These are phyloP conservation scores for Diaporthe humulicola DNA, from an alignment of 2,329 filamentous ascomycete genomes.

Conservation along the genomic window DNA sequence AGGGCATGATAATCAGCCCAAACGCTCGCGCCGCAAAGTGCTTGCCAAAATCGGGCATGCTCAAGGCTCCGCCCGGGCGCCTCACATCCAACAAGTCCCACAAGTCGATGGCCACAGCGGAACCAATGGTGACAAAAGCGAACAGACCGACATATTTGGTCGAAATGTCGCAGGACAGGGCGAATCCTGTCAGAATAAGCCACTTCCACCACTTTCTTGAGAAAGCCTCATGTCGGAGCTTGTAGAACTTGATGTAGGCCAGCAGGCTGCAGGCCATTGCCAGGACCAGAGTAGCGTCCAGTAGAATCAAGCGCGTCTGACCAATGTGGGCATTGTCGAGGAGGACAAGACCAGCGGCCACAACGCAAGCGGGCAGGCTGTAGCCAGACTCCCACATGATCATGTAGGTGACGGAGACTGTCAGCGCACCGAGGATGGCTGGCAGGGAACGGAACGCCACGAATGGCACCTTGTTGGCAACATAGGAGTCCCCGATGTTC, in stretches of 20 bases:
- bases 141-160: conserved; percentile 98
- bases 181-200: conserved; percentile 94
- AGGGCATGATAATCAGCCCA: conserved; percentile 89
- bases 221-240: conserved; percentile 90
- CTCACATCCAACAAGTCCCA: conserved; percentile 96
- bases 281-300: conserved; percentile 93
- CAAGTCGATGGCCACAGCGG: conserved; percentile 92
- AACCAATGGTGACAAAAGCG: conserved; percentile 96
- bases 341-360: conserved; percentile 87
- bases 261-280: conserved; percentile 96
- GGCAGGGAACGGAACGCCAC: conserved; percentile 95
- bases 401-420: conserved; percentile 91
- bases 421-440: conserved; percentile 90
- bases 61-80: conserved; percentile 84
- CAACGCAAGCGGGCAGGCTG: conserved; percentile 89
- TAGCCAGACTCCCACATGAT: conserved; percentile 99
- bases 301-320: conserved; percentile 93
- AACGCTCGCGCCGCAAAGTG: conserved; percentile 91
- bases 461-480: conserved; percentile 96
- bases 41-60: conserved; percentile 83
- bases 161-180: conserved; percentile 96
- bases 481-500: conserved; percentile 99
- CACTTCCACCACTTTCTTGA: conserved; percentile 99
- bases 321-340: conserved; percentile 98
- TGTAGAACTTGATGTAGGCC: conserved; percentile 98